These are phyloP conservation scores for Oenanthe javanica DNA, from an alignment of 140 eudicot genomes.

Conservation along the genomic window DNA sequence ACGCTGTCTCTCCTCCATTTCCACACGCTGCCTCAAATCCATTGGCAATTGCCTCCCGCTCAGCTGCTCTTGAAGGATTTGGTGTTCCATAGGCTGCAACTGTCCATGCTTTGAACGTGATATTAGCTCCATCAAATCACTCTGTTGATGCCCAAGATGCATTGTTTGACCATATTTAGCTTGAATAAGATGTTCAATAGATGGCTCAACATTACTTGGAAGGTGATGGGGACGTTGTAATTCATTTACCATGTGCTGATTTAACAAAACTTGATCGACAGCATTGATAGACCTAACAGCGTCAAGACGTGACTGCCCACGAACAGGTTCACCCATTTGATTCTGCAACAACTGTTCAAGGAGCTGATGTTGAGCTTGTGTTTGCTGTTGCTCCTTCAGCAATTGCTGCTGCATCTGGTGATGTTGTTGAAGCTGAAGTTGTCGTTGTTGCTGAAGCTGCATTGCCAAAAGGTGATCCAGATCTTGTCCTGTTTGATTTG, in stretches of 20 bases:
- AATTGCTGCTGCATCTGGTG: conserved; percentile 43
- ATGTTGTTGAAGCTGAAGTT: conserved; percentile 45
- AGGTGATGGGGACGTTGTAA: conserved; percentile 43
- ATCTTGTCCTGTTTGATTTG: conserved; percentile 49
- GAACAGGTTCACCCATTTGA: conserved; percentile 53
- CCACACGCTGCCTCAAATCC: conserved; percentile 70
- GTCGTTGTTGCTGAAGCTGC: conserved; percentile 56
- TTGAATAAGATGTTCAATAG: conserved; percentile 66
- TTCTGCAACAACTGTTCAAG: conserved; percentile 77
- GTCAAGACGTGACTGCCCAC: conserved; percentile 51
- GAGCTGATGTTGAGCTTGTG: conserved; percentile 40
- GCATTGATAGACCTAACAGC: conserved; percentile 43
- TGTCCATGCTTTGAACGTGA: conserved; percentile 76
- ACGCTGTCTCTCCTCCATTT: conserved; percentile 67
- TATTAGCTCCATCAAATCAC: conserved; percentile 61
- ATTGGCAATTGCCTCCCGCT: conserved; percentile 56
- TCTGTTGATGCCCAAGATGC: conserved; percentile 47
- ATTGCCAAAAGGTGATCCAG: conserved; percentile 76
- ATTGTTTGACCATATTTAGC: conserved; percentile 60
- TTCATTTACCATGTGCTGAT: conserved; percentile 68
- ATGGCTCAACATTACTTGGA: conserved; percentile 50
- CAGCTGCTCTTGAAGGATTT: conserved; percentile 69
- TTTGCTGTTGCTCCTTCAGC: conserved; percentile 62
- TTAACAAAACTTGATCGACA: conserved; percentile 59
- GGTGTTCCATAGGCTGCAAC: conserved; percentile 59